Percentiles rank a stretch among this genome's conserved stretches.
These are phyloP conservation scores for Monilinia aucupariae DNA, from an alignment of 2,329 filamentous ascomycete species.

Conservation along the genomic window DNA sequence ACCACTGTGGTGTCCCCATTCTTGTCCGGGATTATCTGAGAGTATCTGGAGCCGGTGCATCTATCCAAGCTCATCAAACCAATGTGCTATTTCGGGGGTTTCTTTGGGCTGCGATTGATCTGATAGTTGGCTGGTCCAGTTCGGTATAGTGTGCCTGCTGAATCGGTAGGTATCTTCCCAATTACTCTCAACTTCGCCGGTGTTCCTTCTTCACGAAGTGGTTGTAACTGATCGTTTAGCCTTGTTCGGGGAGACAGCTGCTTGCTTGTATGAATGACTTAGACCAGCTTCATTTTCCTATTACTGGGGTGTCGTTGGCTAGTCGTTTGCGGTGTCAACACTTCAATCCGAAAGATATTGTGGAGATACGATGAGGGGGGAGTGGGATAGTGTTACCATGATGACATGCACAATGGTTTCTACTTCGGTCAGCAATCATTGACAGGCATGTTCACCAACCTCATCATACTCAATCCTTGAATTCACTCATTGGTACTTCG, in stretches of 20 bases:
- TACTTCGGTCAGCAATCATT: background rate
- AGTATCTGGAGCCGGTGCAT: constrained; percentile 70
- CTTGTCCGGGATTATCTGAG: constrained; percentile 36
- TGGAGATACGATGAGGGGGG: no score
- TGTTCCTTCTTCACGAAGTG: constrained; percentile 37
- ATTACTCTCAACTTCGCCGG: constrained; percentile 53
- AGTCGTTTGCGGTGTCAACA: background rate
- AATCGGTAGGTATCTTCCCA: constrained; percentile 65
- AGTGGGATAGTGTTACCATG: background rate
- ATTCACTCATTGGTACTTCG: background rate
- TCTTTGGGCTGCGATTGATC: constrained; percentile 5
- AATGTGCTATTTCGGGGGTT: constrained; percentile 39
- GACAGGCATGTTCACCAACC: background rate
- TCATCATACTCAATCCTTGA: background rate
- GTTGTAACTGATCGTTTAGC: background rate
- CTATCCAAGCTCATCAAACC: constrained; percentile 60
- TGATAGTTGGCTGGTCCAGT: constrained; percentile 65
- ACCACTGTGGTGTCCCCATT: background rate
- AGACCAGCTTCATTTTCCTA: constrained; percentile 7
- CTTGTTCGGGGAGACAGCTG: background rate
- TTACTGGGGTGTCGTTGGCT: background rate
- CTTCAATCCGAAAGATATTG: background rate
- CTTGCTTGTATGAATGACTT: background rate
- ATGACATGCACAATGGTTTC: background rate
- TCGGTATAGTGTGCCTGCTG: constrained; percentile 65